Evolutionary conservation across 768 basidiomycete species (phyloP), one percentile per base, ranked within the genome.

Genomic region (Thelephora ganbajun): DNA sequence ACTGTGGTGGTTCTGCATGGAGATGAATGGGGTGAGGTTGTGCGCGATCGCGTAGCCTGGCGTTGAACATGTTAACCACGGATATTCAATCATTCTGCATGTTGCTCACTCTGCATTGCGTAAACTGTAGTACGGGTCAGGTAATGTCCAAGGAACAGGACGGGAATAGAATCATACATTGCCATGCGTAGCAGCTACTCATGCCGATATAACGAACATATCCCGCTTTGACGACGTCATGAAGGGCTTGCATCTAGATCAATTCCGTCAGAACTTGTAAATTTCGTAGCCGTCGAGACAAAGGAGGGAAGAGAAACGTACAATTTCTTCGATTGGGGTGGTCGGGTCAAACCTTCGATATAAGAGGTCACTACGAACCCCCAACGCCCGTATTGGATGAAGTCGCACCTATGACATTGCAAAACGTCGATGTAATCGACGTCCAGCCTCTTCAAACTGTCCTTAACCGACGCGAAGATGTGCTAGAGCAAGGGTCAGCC

Each of bases 361-460:
- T 11, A 16, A 3, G 19, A 18, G 22, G 30, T 35, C 49, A 49
- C 64, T 12, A 64, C 57, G 23, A 64, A 61, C 48, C 3, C 33
- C 14, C 59, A 43, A 35, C 19, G 46, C n/a, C 63, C 60, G 0
- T n/a, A 62, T 63, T 14, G 63, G 56, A 13, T 48, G 44, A 9
- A 46, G 26, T 30, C 12, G 30, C 1, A 34, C 6, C 22, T 48
- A 68, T 51, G 54, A 70, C 80, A 82, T 65, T 87, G 84, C 6
- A 86, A 62, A 1, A 87, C 62, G 56, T 88, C 87, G 55, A 89
- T 69, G 52, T 86, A 84, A 45, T 88, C 85, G 22, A 84, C 60
- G 42, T 85, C 79, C 2, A 89, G 68, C 14, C 84, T 71, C 57
- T 80, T 62, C 50, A 88, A 60, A 41, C 76, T 76, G 13, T 65